These are phyloP conservation scores for Metschnikowia peoriensis DNA, from an alignment of 805 yeast genomes.

Conservation along the genomic window DNA sequence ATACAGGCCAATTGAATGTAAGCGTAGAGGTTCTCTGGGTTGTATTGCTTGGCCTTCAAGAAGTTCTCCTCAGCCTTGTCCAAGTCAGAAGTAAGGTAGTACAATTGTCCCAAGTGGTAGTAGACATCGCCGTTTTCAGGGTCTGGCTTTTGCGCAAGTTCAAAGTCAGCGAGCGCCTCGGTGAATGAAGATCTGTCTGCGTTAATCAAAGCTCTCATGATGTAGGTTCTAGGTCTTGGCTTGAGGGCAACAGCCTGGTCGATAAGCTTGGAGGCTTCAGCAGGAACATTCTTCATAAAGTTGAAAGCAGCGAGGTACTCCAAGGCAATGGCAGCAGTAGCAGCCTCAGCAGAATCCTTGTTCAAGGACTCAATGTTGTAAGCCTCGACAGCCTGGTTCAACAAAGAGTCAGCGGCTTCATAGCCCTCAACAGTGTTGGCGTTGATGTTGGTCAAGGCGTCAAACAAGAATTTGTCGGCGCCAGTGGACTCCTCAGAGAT, in stretches of 20 bases:
- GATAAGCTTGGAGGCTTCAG: conserved; percentile 61
- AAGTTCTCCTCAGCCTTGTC: conserved; percentile 71
- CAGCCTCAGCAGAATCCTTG: conserved; percentile 37
- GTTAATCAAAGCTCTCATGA: conserved; percentile 75
- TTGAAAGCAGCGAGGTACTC: conserved; percentile 83
- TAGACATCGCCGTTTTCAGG: conserved; percentile 76
- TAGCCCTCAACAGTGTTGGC: conserved; percentile 56
- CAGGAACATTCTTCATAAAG: conserved; percentile 74
- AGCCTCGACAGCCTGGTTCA: conserved; percentile 58
- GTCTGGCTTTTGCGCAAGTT: conserved; percentile 65
- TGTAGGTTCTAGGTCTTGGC: conserved; percentile 80
- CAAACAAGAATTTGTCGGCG: conserved; percentile 62
- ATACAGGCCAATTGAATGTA: conserved; percentile 92
- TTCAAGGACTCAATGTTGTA: conserved; percentile 36
- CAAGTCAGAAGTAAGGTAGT: conserved; percentile 75
- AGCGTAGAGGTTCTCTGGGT: conserved; percentile 76
- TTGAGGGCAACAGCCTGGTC: conserved; percentile 60
- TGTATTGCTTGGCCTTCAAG: conserved; percentile 68
- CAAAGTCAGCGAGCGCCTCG: conserved; percentile 64
- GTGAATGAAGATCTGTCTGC: conserved; percentile 72
- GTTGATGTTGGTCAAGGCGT: conserved; percentile 59
- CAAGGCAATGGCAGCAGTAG: conserved; percentile 61
- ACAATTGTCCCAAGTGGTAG: conserved; percentile 93
- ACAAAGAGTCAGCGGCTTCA: conserved; percentile 55
- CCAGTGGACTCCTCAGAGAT: conserved; percentile 51